These are phyloP conservation scores for Bipolaris cookei DNA, from an alignment of 2,329 filamentous ascomycete species.

Conservation along the genomic window DNA sequence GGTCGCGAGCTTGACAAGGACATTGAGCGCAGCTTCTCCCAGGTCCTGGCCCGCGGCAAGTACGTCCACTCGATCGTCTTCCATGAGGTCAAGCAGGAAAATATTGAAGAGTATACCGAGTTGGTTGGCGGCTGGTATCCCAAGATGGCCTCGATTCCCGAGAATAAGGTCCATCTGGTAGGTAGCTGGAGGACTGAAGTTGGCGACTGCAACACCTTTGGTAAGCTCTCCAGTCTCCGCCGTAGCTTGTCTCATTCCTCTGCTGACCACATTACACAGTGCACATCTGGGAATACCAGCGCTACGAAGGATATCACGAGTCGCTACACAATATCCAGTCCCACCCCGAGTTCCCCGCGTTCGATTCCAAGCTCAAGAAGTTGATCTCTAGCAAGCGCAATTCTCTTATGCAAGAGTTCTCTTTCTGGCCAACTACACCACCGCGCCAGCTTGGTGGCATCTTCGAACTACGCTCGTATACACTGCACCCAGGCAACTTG, in stretches of 20 bases:
- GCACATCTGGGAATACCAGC: constrained; percentile 99
- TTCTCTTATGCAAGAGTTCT: constrained; percentile 99
- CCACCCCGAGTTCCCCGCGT: constrained; percentile 82
- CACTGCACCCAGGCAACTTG: constrained; percentile 90
- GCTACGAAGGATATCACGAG: constrained; percentile 93
- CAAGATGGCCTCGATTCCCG: constrained; percentile 78
- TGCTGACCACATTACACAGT: constrained; percentile 62
- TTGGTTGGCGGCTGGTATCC: constrained; percentile 93
- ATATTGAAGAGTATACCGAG: constrained; percentile 91
- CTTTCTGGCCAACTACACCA: constrained; percentile 96
- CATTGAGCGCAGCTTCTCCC: constrained; percentile 94
- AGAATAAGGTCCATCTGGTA: constrained; percentile 95
- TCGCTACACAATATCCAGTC: constrained; percentile 84
- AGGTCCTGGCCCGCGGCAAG: constrained; percentile 92
- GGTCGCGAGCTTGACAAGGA: constrained; percentile 92
- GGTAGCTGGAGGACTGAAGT: constrained; percentile 99
- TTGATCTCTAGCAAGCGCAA: constrained; percentile 84
- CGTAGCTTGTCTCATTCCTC: neutral
- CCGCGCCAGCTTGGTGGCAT: constrained; percentile 88
- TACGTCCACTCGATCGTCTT: constrained; percentile 98
- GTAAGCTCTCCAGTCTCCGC: constrained; percentile 59
- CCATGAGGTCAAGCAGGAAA: constrained; percentile 93
- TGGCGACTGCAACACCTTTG: constrained; percentile 94
- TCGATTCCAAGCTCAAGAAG: constrained; percentile 83
- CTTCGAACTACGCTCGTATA: constrained; percentile 97